These are phyloP conservation scores for Potentilla sterilis DNA, from an alignment of 306 rosid genomes.

Conservation along the genomic window DNA sequence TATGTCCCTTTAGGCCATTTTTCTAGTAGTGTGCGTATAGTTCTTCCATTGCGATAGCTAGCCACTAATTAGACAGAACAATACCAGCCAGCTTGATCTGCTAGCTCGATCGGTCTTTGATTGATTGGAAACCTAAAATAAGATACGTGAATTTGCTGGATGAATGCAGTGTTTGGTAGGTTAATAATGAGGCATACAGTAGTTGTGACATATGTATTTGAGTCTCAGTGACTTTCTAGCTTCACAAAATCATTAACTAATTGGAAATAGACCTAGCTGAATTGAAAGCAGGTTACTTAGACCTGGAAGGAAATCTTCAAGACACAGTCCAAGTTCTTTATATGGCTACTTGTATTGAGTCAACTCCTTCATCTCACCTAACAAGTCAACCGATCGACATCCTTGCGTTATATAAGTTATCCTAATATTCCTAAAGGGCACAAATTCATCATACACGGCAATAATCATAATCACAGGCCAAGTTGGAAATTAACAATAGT, in stretches of 20 bases:
- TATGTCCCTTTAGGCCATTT: no score
- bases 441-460: no score
- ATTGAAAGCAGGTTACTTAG: background rate
- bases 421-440: no score
- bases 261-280: background rate
- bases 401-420: no score
- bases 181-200: background rate
- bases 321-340: background rate
- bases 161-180: background rate
- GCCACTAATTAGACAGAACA: background rate
- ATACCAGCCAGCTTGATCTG: background rate
- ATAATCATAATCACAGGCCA: no score
- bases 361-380: background rate
- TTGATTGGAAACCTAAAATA: background rate
- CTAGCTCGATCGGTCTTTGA: background rate
- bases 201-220: background rate
- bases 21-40: no score
- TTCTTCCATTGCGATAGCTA: background rate
- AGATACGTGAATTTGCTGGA: background rate
- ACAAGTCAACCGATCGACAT: no score
- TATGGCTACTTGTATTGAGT: background rate
- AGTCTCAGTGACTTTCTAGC: background rate
- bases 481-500: no score
- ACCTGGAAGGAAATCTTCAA: background rate
- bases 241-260: background rate